A percentile compares a stretch with the other conserved stretches of the same genome.
phyloP scores from a whole-genome alignment of 495 filamentous ascomycete genomes.

The Pseudomonodictys pantanalensis region DNA sequence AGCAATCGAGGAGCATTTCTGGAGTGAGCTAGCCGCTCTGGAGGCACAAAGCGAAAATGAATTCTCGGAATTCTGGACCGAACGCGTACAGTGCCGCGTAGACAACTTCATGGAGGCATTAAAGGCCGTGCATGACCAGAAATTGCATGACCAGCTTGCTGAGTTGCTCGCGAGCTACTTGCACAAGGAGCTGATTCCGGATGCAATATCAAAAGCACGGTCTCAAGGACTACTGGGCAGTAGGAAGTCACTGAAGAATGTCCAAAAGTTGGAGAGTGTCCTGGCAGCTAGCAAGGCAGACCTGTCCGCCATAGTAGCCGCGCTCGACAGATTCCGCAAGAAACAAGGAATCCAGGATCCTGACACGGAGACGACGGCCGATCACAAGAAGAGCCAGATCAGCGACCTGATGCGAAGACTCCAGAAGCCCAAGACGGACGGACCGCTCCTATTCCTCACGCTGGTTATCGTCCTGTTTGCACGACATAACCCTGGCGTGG shows the following conservation, averaged over 20 bases:
- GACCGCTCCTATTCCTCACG: slow-evolving; percentile 35
- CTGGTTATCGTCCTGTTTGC: slow-evolving; percentile 34
- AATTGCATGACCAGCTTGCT: slow-evolving; percentile 26
- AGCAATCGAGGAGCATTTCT: slow-evolving; percentile 7
- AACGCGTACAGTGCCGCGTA: slow-evolving; percentile 17
- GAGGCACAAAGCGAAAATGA: slow-evolving; percentile 18
- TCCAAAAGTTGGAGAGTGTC: slow-evolving; percentile 20
- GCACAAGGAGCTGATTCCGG: slow-evolving; percentile 31
- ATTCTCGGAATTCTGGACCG: slow-evolving; percentile 29
- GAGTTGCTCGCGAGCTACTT: slow-evolving; percentile 22
- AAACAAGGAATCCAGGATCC: slow-evolving; percentile 16
- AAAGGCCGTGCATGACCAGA: slow-evolving; percentile 22
- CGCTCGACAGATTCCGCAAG: slow-evolving; percentile 28
- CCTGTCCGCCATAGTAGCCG: background rate
- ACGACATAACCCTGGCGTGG: slow-evolving; percentile 23
- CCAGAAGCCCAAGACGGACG: slow-evolving; percentile 31
- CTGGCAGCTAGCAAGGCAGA: background rate
- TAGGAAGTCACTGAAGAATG: slow-evolving; percentile 20
- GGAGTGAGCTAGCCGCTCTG: slow-evolving; percentile 7
- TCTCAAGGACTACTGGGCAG: slow-evolving; percentile 17
- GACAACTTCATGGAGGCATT: slow-evolving; percentile 21
- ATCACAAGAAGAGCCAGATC: slow-evolving; percentile 12
- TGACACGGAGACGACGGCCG: background rate
- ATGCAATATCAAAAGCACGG: slow-evolving; percentile 23
- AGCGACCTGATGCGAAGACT: slow-evolving; percentile 32